Base-by-base conservation (phyloP, 495 filamentous ascomycete species). In the Penicillium nucicola region DNA sequence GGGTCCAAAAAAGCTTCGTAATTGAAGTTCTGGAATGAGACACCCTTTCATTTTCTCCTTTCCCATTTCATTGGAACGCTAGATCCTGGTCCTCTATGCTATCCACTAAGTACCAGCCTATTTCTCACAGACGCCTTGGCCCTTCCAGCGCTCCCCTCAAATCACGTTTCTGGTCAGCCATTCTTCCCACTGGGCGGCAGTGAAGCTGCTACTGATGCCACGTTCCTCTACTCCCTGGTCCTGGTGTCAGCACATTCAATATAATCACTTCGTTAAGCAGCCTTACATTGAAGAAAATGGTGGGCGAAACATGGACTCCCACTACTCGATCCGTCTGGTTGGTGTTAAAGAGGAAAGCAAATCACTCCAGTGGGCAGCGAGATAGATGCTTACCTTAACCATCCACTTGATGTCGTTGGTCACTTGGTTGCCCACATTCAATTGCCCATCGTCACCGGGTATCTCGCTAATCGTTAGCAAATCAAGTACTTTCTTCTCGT, bases 301-400 rank as follows among this genome's bases (percentile, higher is more conserved):
- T 96, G 17, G 91, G 91, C 22, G 86, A 90, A 22, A 96, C 89
- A 75, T 97, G 92, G 28, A 95, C 83, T 5, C 91, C 88, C 6
- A 84, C 71, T 56, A 90, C 66, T 48, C 91, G 74, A 53, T 86
- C 86, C 45, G 72, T 71, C 80, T 83, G 48, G 42, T 46, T 45
- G 25, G 36, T 28, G 30, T 62, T 57, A 69, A 52, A 47, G 32
- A 50, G 15, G 14, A 14, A 31, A 22, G 1, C 11, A 31, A 25
- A 20, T 1, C 14, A 20, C 31, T 13, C 33, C 19, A 36, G 35
- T 17, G 28, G n/a, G 47, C 42, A 17, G 42, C 41, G 33, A 48
- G 34, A 14, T 5, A 44, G 52, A 10, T 45, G 45, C 64, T 48
- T 62, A 84, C 85, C 74, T 92, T 95, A 40, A 95, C 80, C 64